These are phyloP conservation scores for Annona cherimola DNA, from an alignment of 164 flowering plant genomes.

Conservation along the genomic window DNA sequence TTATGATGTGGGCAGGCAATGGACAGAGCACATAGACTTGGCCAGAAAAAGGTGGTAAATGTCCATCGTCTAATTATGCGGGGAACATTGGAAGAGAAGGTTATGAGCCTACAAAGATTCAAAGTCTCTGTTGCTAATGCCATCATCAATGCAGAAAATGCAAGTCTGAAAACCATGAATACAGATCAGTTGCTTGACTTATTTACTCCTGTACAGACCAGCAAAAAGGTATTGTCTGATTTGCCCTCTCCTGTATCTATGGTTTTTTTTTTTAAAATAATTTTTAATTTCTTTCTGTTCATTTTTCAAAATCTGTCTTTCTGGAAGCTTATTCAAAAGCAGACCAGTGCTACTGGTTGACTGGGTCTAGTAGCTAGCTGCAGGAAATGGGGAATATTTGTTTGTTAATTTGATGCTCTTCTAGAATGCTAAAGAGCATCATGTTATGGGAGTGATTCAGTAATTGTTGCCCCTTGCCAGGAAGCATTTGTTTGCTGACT, in stretches of 20 bases:
- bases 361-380: too few species aligned
- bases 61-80: slow-evolving; percentile 99
- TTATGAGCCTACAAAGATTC: slow-evolving; percentile 95
- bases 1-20: slow-evolving; percentile 62
- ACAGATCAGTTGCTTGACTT: slow-evolving; percentile 97
- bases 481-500: too few species aligned
- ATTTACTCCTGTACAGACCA: slow-evolving; percentile 69
- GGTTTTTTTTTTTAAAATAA: not conserved
- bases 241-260: not conserved
- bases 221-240: slow-evolving; percentile 48
- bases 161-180: slow-evolving; percentile 95
- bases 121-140: slow-evolving; percentile 89
- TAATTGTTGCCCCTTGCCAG: too few species aligned
- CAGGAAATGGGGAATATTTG: too few species aligned
- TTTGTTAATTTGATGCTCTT: too few species aligned
- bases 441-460: too few species aligned
- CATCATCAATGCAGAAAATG: slow-evolving; percentile 91
- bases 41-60: slow-evolving; percentile 88
- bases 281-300: too few species aligned
- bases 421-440: too few species aligned
- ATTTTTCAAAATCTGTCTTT: too few species aligned
- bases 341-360: too few species aligned
- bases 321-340: too few species aligned
- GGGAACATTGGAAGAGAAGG: slow-evolving; percentile 96
- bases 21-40: slow-evolving; percentile 98